Evolutionary conservation across 208 protist species (phyloP).

Genomic region (Crithidia mellificae): DNA sequence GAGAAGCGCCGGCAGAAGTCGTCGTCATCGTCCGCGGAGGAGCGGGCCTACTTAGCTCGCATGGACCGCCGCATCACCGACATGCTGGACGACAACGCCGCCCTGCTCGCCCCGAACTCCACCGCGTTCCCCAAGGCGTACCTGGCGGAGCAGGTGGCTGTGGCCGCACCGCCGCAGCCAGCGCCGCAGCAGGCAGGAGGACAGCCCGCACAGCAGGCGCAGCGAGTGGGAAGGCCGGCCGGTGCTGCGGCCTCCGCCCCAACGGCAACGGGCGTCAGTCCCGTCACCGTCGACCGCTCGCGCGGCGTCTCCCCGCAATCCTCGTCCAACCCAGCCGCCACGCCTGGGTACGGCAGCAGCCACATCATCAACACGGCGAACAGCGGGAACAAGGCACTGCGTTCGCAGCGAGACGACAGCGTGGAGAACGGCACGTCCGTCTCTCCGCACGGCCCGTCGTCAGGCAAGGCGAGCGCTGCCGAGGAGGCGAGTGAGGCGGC

Average conservation of each 20-base stretch:
- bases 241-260: too few relatives aligned
- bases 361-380: too few relatives aligned
- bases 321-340: too few relatives aligned
- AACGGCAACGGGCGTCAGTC: too few relatives aligned
- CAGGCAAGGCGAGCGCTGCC: not conserved
- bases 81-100: conserved; percentile 34
- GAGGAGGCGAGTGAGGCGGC: not conserved
- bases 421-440: not conserved
- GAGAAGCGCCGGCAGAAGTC: conserved; percentile 22
- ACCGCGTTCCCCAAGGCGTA: conserved; percentile 20
- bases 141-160: conserved; percentile 8
- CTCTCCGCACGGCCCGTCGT: not conserved
- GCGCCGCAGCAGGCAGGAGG: not conserved
- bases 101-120: conserved; percentile 15
- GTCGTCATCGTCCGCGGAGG: not conserved
- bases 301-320: too few relatives aligned
- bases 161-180: not conserved
- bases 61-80: conserved; percentile 22
- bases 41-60: conserved; percentile 3
- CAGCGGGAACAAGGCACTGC: too few relatives aligned
- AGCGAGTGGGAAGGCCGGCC: too few relatives aligned
- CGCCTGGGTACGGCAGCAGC: not conserved
- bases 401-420: conserved; percentile 2
- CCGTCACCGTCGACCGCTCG: too few relatives aligned
- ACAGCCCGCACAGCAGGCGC: too few relatives aligned